Evolutionary conservation across 176 grass and related monocot genomes (phyloP).

Genomic region (Olyra latifolia): DNA sequence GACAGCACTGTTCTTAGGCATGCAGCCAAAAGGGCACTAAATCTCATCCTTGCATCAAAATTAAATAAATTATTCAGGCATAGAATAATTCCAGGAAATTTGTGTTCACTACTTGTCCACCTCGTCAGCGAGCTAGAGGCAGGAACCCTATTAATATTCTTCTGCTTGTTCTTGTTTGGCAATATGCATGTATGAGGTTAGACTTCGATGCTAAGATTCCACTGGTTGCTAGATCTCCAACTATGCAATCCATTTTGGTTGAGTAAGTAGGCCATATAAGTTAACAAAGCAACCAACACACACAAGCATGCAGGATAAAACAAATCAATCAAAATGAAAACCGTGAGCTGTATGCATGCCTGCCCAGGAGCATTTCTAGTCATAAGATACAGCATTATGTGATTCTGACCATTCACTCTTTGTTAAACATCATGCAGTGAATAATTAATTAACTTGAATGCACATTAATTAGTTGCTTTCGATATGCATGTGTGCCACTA

Average conservation of each 20-base stretch:
- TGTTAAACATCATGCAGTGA: background rate
- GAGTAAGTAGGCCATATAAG: background rate
- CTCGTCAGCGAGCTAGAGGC: background rate
- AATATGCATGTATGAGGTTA: background rate
- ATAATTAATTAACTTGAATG: background rate
- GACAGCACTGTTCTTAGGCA: background rate
- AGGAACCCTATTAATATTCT: background rate
- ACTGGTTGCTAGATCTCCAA: background rate
- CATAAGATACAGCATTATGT: background rate
- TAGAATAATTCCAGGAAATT: background rate
- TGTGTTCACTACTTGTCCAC: background rate
- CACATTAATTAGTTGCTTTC: too few relatives aligned
- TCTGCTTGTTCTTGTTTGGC: background rate
- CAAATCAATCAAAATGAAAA: background rate
- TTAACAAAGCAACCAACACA: background rate
- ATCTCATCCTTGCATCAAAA: conserved; percentile 12
- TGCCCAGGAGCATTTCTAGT: background rate
- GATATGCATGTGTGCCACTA: background rate
- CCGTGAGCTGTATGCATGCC: background rate
- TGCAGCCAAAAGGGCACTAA: background rate
- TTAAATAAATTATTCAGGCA: background rate
- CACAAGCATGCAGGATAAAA: background rate
- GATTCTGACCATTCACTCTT: background rate
- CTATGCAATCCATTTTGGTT: background rate
- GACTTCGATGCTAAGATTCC: conserved; percentile 19